Base-by-base conservation (phyloP, 2,329 filamentous ascomycete genomes). In the Claviceps capensis region DNA sequence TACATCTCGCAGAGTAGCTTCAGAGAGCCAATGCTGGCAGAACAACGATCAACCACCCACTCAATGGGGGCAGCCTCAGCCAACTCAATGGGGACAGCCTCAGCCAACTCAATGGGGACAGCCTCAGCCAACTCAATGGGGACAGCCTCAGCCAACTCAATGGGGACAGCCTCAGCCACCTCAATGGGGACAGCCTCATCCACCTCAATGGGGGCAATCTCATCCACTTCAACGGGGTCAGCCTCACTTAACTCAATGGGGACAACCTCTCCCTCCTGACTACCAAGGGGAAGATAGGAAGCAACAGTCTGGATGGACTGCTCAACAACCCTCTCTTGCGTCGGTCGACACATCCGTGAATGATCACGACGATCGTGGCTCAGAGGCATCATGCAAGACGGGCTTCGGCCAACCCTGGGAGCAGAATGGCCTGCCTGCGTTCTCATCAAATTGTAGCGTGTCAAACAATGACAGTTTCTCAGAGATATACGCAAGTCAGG, bases 1-100 rank as follows among this genome's bases (percentile, higher is more conserved):
- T 16, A 22, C 49, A 16, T 43, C 37, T 22, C 53, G 52, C 9
- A 50, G 41, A 30, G 30, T 26, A 36, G 41, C 5, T 19, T 45
- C 42, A 42, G 38, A 54, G 17, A 48, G 48, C 5, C 47, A 45
- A 23, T 11, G 41, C n/a, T 50, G 46, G 53, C 47, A 45, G n/a
- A 34, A 26, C 23, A 19, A 42, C 14, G 52, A 51, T 26, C 46
- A 42, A 13, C 19, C 9, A 14, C 37, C 36, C 6, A 19, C 14
- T 7, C 40, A 23, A n/a, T 19, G 19, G 16, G 47, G 47, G 14
- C 40, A 48, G n/a, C 14, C 38, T 11, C 23, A 19, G 30, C 30
- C 8, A 30, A 8, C 8, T 11, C 36, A 16, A 5, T 17, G 26
- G 19, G 48, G 40, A 14, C 43, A 49, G 14, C 11, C 36, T 4